These are phyloP conservation scores for Boletus eberwhitei DNA, from an alignment of 768 basidiomycete species.

Conservation along the genomic window DNA sequence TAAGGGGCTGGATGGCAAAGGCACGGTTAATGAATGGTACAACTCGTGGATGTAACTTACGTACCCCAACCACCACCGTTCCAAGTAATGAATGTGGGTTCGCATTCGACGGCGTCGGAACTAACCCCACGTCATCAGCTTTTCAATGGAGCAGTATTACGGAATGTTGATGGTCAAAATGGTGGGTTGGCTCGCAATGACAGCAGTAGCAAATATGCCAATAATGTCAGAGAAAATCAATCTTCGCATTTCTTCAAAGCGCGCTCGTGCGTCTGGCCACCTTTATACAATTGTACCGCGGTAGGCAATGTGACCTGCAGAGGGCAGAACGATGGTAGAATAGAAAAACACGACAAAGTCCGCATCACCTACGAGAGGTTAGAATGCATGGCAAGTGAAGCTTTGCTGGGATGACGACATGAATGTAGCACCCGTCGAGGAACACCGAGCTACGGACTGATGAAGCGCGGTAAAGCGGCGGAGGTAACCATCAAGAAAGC, in stretches of 20 bases:
- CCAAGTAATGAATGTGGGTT: not conserved
- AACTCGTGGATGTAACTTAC: not conserved
- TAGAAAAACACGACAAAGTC: too few relatives aligned
- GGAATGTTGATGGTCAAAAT: not conserved
- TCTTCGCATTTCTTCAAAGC: not conserved
- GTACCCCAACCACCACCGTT: not conserved
- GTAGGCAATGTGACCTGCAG: too few relatives aligned
- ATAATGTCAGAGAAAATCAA: not conserved
- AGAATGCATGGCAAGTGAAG: not conserved
- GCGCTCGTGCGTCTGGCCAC: not conserved
- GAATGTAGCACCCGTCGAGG: too few relatives aligned
- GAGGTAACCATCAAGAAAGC: not conserved
- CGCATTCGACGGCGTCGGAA: not conserved
- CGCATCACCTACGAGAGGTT: not conserved
- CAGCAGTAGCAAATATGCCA: not conserved
- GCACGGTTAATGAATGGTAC: not conserved
- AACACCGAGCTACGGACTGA: not conserved
- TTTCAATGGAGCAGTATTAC: not conserved
- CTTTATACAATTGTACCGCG: too few relatives aligned
- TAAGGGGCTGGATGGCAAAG: slow-evolving; percentile 35
- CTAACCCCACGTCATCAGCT: not conserved
- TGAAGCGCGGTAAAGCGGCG: not conserved
- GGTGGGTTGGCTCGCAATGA: not conserved
- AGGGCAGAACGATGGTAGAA: not conserved
- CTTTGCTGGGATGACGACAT: not conserved